Base-by-base conservation (phyloP, 768 basidiomycete genomes). In the Mycena kentingensis region DNA sequence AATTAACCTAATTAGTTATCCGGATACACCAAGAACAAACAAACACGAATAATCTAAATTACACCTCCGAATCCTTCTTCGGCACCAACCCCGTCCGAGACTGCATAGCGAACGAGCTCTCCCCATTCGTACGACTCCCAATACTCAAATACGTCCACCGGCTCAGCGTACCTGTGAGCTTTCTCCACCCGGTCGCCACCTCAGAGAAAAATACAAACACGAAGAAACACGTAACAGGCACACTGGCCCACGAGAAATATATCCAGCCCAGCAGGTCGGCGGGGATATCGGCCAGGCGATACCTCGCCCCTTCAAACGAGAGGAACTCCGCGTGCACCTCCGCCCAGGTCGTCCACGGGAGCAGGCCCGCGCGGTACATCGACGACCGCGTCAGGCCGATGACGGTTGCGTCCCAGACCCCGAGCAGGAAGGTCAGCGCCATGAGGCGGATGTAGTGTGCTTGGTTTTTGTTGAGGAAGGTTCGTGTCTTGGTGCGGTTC, bases 151-250 rank as follows among this genome's bases (percentile, higher is more conserved):
- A n/a, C n/a, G n/a, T n/a, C n/a, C n/a, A n/a, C n/a, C n/a, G n/a
- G n/a, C n/a, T n/a, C n/a, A n/a, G n/a, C n/a, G n/a, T n/a, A n/a
- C n/a, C n/a, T n/a, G n/a, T n/a, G n/a, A n/a, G n/a, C n/a, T n/a
- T n/a, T n/a, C n/a, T n/a, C n/a, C n/a, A n/a, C n/a, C n/a, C n/a
- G n/a, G n/a, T n/a, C n/a, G n/a, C n/a, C n/a, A n/a, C n/a, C n/a
- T n/a, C n/a, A n/a, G n/a, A n/a, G 31, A 54, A 54, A 38, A 54
- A 54, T 6, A 2, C 37, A 13, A 54, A 54, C 4, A 48, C 25
- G 15, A 54, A 43, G 18, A 48, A 19, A 15, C 38, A 42, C 38
- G n/a, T 54, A 34, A 54, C 48, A 19, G 46, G 52, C 0, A 48
- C 52, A 3, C 39, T 18, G 3, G 5, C 15, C 46, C 46, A 54